These are phyloP conservation scores for Pyricularia pennisetigena DNA, from an alignment of 2,329 filamentous ascomycete species.

Conservation along the genomic window DNA sequence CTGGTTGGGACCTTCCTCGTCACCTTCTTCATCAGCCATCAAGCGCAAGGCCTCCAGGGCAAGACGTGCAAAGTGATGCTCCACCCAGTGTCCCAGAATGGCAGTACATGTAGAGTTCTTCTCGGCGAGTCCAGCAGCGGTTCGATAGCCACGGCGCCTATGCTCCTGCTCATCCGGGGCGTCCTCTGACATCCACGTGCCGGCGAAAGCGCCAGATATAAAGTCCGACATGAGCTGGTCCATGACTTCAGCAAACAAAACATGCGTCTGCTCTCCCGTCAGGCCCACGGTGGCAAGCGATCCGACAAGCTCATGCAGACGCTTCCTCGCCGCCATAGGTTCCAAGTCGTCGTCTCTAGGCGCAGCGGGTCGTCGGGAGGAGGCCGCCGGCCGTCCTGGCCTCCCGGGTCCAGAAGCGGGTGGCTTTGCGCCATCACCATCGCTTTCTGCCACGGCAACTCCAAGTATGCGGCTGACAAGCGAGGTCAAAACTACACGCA, in stretches of 20 bases:
- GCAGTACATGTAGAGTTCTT: slow-evolving; percentile 36
- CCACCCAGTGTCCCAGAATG: slow-evolving; percentile 56
- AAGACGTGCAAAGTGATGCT: slow-evolving; percentile 55
- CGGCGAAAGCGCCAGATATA: slow-evolving; percentile 50
- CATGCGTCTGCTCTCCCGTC: slow-evolving; percentile 58
- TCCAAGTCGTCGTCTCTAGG: slow-evolving; percentile 1
- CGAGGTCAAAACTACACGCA: slow-evolving; percentile 43
- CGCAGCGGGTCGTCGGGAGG: background rate
- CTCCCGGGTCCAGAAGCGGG: slow-evolving; percentile 3
- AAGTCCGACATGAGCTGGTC: slow-evolving; percentile 55
- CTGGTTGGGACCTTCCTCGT: slow-evolving; percentile 21
- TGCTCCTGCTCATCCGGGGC: background rate
- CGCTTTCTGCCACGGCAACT: background rate
- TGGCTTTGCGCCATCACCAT: slow-evolving; percentile 2
- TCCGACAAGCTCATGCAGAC: slow-evolving; percentile 45
- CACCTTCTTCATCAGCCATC: slow-evolving; percentile 19
- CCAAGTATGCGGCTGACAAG: slow-evolving; percentile 17
- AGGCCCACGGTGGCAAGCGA: slow-evolving; percentile 56
- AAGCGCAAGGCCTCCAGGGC: slow-evolving; percentile 49
- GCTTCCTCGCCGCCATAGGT: slow-evolving; percentile 21
- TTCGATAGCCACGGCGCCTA: background rate
- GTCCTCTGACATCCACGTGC: slow-evolving; percentile 44
- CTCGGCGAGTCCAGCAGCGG: slow-evolving; percentile 1
- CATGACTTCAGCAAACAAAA: slow-evolving; percentile 63
- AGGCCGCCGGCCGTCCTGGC: background rate